phyloP scores from a whole-genome alignment of 2,329 filamentous ascomycete species.

The Cadophora sp. region DNA sequence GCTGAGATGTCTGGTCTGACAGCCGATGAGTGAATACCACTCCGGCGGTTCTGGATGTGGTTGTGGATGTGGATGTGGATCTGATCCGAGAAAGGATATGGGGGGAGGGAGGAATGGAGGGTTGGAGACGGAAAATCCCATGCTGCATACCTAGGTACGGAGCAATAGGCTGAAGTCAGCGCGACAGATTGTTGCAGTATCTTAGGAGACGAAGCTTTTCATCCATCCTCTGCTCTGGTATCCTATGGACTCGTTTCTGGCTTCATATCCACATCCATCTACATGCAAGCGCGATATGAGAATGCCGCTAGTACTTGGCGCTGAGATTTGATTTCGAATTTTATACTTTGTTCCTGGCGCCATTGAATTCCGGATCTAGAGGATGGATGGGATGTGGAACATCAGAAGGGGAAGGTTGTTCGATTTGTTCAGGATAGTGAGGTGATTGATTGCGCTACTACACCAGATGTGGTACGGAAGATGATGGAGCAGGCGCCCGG shows the following conservation, averaged over 20 bases:
- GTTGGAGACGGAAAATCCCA: neutral
- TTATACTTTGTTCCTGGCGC: conserved; percentile 2
- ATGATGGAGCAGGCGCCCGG: conserved; percentile 24
- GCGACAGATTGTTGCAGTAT: no score
- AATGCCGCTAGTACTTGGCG: conserved; percentile 6
- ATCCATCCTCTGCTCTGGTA: neutral
- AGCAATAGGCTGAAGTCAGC: conserved; percentile 4
- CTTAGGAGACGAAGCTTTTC: neutral
- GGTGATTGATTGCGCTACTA: neutral
- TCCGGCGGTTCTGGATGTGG: no score
- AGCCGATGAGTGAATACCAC: neutral
- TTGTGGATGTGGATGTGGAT: no score
- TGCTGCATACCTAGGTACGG: neutral
- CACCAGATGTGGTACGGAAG: conserved; percentile 11
- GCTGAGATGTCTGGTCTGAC: neutral
- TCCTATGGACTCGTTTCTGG: neutral
- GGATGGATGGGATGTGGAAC: no score
- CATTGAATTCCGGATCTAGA: conserved; percentile 5
- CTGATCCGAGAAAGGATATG: no score
- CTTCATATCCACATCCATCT: neutral
- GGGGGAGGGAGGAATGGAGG: neutral
- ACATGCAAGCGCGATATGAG: neutral
- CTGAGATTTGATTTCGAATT: neutral
- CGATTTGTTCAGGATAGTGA: conserved; percentile 8
- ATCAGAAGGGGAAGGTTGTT: neutral